Conservation (phyloP, 805 yeast species). For the Saccharomycopsis malanga region DNA sequence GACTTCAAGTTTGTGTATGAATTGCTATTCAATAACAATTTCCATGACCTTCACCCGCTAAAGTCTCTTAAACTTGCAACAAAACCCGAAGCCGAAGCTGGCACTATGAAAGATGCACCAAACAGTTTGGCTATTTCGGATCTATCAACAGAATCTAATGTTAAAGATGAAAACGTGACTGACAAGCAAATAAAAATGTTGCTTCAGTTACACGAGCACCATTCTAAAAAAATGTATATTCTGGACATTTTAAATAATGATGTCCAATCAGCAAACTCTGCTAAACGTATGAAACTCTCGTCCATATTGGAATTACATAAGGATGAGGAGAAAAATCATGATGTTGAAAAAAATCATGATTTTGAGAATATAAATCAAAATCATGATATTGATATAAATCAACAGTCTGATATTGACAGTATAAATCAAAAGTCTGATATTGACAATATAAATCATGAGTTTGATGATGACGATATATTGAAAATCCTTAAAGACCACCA, state of each 20-base stretch:
- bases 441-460: constrained; percentile 20
- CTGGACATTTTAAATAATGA: background rate
- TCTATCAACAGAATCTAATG: background rate
- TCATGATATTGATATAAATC: too few relatives aligned
- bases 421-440: constrained; percentile 7
- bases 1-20: background rate
- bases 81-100: background rate
- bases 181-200: background rate
- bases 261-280: background rate
- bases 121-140: background rate
- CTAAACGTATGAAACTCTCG: background rate
- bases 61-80: background rate
- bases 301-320: background rate
- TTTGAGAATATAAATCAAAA: too few relatives aligned
- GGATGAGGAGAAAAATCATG: background rate
- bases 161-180: background rate
- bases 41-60: background rate
- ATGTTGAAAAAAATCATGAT: too few relatives aligned
- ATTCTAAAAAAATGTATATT: background rate
- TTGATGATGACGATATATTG: constrained; percentile 14
- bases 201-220: background rate
- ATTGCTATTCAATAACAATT: background rate
- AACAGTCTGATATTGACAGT: constrained; percentile 4
- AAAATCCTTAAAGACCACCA: constrained; percentile 3
- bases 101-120: background rate